These are phyloP conservation scores for Omphalotus guepiniiformis DNA, from an alignment of 768 basidiomycete species.

Conservation along the genomic window DNA sequence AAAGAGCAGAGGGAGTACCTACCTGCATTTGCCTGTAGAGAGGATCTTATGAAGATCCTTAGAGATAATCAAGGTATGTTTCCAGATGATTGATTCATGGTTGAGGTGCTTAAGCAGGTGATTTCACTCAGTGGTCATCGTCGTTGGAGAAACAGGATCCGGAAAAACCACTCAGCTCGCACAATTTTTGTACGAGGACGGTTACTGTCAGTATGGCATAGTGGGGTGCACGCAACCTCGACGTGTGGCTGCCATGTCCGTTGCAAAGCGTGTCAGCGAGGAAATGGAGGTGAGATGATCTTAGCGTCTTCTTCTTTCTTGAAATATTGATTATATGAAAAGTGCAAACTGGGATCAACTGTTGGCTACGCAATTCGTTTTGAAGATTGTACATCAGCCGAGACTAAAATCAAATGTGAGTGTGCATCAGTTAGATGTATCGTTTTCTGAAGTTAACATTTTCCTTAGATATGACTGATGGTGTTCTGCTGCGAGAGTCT, in stretches of 20 bases:
- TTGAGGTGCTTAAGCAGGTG: conserved; percentile 1
- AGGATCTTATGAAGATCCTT: conserved; percentile 82
- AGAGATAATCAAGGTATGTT: conserved; percentile 89
- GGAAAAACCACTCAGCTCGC: conserved; percentile 97
- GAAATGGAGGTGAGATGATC: conserved; percentile 83
- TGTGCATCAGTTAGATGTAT: conserved; percentile 7
- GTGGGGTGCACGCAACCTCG: conserved; percentile 98
- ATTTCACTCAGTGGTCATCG: conserved; percentile 68
- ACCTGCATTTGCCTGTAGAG: conserved; percentile 95
- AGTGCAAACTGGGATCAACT: conserved; percentile 85
- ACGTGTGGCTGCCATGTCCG: conserved; percentile 99
- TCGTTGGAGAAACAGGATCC: conserved; percentile 99
- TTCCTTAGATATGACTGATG: conserved; percentile 91
- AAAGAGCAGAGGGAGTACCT: conserved; percentile 96
- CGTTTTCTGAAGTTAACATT: not conserved
- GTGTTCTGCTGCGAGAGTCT: conserved; percentile 96
- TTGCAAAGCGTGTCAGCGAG: conserved; percentile 99
- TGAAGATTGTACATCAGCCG: conserved; percentile 92
- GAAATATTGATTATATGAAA: conserved; percentile 8
- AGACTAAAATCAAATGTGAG: conserved; percentile 96
- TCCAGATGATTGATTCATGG: not conserved
- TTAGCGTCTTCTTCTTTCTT: not conserved
- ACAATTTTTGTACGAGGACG: conserved; percentile 96
- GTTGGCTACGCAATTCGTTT: conserved; percentile 99
- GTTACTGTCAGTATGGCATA: conserved; percentile 84